These are phyloP conservation scores for Nemania diffusa DNA, from an alignment of 2,329 filamentous ascomycete species.

Conservation along the genomic window DNA sequence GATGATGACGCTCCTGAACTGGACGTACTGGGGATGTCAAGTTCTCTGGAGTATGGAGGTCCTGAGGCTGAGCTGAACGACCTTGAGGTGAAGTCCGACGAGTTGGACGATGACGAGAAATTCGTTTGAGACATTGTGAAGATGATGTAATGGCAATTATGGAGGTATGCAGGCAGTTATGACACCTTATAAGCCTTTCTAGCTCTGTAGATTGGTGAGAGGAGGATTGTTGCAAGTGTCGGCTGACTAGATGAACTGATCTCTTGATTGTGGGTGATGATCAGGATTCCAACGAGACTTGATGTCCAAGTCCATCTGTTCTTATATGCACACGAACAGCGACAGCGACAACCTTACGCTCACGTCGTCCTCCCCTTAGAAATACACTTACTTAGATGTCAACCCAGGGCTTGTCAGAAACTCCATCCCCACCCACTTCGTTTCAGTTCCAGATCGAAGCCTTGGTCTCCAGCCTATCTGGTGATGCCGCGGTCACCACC, in stretches of 20 bases:
- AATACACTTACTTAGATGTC: slow-evolving; percentile 8
- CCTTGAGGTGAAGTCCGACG: background rate
- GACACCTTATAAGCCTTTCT: background rate
- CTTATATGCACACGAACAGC: slow-evolving; percentile 8
- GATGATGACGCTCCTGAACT: background rate
- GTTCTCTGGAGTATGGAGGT: slow-evolving; percentile 4
- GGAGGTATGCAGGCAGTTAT: background rate
- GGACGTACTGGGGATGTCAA: slow-evolving; percentile 8
- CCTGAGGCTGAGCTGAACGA: background rate
- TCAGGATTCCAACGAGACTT: background rate
- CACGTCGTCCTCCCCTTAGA: background rate
- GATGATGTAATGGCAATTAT: background rate
- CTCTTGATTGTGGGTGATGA: background rate
- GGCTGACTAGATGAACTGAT: background rate
- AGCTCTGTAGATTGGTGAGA: background rate
- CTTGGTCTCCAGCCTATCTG: background rate
- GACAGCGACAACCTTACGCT: background rate
- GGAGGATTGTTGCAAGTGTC: background rate
- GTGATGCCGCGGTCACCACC: background rate
- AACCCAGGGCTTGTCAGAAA: background rate
- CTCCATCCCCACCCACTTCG: background rate
- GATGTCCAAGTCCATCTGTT: background rate
- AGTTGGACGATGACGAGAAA: background rate
- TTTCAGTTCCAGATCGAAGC: background rate
- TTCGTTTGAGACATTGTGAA: slow-evolving; percentile 22